These are phyloP conservation scores for Eimeria acervulina DNA, from an alignment of 169 alveolate species.

Conservation along the genomic window DNA sequence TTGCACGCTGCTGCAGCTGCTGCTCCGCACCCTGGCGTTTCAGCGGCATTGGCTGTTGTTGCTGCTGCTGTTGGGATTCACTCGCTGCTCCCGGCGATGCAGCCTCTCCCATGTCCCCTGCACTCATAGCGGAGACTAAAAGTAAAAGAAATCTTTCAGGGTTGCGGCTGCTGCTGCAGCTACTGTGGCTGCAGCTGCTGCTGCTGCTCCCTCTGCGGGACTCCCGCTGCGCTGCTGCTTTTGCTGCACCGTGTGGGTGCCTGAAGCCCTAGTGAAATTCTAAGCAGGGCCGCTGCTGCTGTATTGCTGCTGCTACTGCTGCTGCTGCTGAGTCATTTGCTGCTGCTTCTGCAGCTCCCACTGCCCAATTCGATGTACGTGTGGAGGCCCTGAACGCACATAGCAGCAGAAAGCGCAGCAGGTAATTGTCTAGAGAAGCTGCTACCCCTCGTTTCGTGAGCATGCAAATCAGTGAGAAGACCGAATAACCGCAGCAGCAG, in stretches of 20 bases:
- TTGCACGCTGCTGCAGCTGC: constrained; percentile 16
- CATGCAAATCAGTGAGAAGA: neutral
- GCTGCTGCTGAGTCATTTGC: constrained; percentile 43
- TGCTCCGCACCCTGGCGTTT: constrained; percentile 24
- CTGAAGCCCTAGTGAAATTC: neutral
- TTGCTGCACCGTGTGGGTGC: constrained; percentile 31
- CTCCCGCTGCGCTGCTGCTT: constrained; percentile 70
- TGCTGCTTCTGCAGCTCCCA: constrained; percentile 76
- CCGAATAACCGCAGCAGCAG: neutral
- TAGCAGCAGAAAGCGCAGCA: neutral
- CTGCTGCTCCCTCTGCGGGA: constrained; percentile 77
- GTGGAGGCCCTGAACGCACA: constrained; percentile 42
- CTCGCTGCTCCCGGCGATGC: constrained; percentile 43
- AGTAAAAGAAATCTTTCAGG: neutral
- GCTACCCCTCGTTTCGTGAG: no score
- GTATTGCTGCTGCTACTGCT: neutral
- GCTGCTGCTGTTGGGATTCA: constrained; percentile 17
- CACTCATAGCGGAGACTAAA: constrained; percentile 36
- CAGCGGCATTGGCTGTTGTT: constrained; percentile 2
- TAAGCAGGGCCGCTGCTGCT: neutral
- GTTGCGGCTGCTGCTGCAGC: constrained; percentile 54
- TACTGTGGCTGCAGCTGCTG: constrained; percentile 14
- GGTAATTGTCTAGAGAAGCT: neutral
- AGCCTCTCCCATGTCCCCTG: constrained; percentile 35
- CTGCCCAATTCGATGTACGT: neutral